Percentiles rank a stretch among this genome's conserved stretches.
These are phyloP conservation scores for Apophysomyces trapeziformis DNA, from an alignment of 371 early-diverging fungal species.

Conservation along the genomic window DNA sequence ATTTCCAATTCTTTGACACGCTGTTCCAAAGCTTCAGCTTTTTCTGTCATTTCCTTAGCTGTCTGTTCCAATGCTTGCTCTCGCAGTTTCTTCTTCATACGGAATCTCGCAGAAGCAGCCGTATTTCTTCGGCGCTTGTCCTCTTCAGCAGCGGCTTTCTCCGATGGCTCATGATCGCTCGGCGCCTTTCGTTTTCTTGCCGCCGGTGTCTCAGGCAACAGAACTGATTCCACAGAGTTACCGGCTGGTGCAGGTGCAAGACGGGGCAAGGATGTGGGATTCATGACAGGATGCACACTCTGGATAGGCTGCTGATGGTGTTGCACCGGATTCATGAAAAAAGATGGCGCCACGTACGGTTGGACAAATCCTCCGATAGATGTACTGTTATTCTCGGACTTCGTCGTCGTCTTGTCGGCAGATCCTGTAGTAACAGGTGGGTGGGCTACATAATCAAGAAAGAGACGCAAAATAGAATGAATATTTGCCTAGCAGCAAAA, in stretches of 20 bases:
- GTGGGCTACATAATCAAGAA: background rate
- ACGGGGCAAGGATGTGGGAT: conserved; percentile 29
- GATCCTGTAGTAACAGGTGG: conserved; percentile 1
- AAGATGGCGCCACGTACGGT: conserved; percentile 4
- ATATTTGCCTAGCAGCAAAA: background rate
- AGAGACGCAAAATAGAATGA: background rate
- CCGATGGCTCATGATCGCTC: conserved; percentile 17
- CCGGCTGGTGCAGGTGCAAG: conserved; percentile 41
- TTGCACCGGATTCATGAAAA: conserved; percentile 14
- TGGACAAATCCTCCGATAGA: background rate
- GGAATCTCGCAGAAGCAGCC: conserved; percentile 93
- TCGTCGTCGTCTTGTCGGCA: conserved; percentile 8
- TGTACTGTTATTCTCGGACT: background rate
- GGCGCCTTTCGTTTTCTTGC: conserved; percentile 2
- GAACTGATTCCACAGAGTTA: conserved; percentile 15
- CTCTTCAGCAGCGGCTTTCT: conserved; percentile 58
- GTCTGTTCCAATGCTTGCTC: conserved; percentile 87
- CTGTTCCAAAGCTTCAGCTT: conserved; percentile 73
- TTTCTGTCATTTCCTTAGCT: conserved; percentile 81
- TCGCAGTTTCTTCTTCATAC: conserved; percentile 88
- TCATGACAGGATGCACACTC: conserved; percentile 8
- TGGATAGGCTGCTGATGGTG: conserved; percentile 20
- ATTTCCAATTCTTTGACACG: conserved; percentile 84
- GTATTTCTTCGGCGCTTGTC: conserved; percentile 95
- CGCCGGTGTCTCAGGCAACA: conserved; percentile 8